Conservation (phyloP, 2,329 filamentous ascomycete species). For the Magnaporthiopsis incrustans region DNA sequence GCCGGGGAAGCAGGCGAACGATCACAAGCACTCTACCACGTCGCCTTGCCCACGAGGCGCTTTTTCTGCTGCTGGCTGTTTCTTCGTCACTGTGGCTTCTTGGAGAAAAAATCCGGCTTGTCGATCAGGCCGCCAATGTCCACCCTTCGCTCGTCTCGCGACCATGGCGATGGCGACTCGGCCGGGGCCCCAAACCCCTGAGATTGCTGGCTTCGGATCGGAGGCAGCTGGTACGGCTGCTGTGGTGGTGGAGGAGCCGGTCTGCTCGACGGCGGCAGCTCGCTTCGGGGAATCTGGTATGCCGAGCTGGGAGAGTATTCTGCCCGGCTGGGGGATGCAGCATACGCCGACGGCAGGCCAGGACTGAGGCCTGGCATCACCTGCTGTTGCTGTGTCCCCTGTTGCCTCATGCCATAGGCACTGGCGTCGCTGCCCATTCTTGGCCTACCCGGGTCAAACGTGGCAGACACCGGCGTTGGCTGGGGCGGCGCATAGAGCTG, state of each 20-base stretch:
- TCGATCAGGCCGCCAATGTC: constrained; percentile 57
- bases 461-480: constrained; percentile 36
- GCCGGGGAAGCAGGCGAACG: background rate
- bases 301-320: constrained; percentile 36
- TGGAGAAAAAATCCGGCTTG: constrained; percentile 33
- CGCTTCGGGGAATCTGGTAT: constrained; percentile 48
- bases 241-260: constrained; percentile 19
- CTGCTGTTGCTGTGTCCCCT: constrained; percentile 18
- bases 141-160: constrained; percentile 45
- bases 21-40: background rate
- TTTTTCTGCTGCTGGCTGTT: background rate
- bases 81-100: background rate
- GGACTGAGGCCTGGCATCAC: constrained; percentile 31
- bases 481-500: constrained; percentile 26
- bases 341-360: constrained; percentile 35
- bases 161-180: constrained; percentile 9
- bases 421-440: constrained; percentile 25
- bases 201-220: constrained; percentile 33
- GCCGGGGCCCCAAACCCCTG: constrained; percentile 13
- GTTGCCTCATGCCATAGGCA: constrained; percentile 18
- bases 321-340: constrained; percentile 32
- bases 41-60: background rate
- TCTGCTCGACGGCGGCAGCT: constrained; percentile 29
- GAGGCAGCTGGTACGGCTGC: constrained; percentile 37
- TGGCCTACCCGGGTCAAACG: constrained; percentile 37